Percentiles rank a stretch among this genome's conserved stretches.
phyloP scores from a whole-genome alignment of 345 rosid genomes.

The Stellera chamaejasme region DNA sequence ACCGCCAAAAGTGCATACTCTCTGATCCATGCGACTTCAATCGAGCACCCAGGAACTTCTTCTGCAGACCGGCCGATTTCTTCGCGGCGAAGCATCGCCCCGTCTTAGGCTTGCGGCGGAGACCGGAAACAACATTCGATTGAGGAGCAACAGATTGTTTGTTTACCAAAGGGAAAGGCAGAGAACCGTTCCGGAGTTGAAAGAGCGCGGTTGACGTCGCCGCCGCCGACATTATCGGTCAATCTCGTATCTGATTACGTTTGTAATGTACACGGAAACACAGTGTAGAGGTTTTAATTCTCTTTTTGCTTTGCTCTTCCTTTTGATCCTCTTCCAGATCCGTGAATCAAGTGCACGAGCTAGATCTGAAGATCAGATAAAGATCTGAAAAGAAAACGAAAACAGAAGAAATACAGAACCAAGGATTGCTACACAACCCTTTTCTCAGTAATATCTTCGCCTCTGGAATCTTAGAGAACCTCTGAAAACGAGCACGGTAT shows the following conservation, averaged over 20 bases:
- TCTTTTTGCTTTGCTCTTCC: neutral
- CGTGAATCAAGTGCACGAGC: neutral
- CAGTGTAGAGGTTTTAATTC: neutral
- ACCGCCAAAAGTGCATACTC: conserved; percentile 57
- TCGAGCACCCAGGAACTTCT: conserved; percentile 41
- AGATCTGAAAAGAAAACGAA: neutral
- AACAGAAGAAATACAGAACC: neutral
- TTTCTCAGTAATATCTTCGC: too few species aligned
- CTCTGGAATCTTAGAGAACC: too few species aligned
- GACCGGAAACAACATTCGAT: conserved; percentile 21
- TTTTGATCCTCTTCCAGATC: neutral
- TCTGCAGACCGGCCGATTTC: conserved; percentile 24
- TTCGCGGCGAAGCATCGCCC: conserved; percentile 29
- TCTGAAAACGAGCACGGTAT: neutral
- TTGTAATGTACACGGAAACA: neutral
- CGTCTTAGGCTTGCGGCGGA: conserved; percentile 17
- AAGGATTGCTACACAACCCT: too few species aligned
- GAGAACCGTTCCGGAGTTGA: conserved; percentile 22
- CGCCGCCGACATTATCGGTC: conserved; percentile 44
- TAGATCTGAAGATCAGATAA: conserved; percentile 2
- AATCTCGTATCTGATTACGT: neutral
- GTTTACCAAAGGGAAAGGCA: conserved; percentile 20
- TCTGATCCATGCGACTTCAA: conserved; percentile 41
- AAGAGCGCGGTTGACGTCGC: conserved; percentile 33
- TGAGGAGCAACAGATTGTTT: conserved; percentile 27